Evolutionary conservation across 2,329 filamentous ascomycete genomes (phyloP).

Genomic region (Gaeumannomyces tritici): DNA sequence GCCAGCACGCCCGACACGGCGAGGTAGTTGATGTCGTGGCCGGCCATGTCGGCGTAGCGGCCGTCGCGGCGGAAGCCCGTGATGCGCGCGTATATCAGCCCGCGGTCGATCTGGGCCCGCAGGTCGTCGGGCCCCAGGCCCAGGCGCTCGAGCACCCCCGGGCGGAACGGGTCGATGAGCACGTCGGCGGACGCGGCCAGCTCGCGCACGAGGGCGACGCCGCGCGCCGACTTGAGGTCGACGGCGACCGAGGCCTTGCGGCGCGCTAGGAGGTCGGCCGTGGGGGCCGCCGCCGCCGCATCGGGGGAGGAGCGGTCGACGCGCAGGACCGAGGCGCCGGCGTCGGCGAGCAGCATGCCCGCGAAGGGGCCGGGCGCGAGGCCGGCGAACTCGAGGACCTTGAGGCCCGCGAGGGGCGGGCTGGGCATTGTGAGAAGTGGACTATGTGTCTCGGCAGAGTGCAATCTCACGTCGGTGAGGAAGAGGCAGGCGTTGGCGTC

Average conservation of each 20-base stretch:
- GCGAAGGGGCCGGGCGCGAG: conserved; percentile 72
- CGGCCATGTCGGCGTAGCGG: conserved; percentile 77
- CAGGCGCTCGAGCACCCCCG: conserved; percentile 79
- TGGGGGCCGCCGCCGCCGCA: conserved; percentile 27
- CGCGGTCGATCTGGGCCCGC: conserved; percentile 31
- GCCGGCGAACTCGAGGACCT: conserved; percentile 50
- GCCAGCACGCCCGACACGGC: conserved; percentile 73
- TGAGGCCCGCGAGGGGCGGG: conserved; percentile 37
- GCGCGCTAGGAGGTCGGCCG: conserved; percentile 65
- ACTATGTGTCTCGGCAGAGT: too few relatives aligned
- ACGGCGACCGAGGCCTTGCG: conserved; percentile 74
- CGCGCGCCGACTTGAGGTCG: conserved; percentile 61
- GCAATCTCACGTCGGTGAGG: too few relatives aligned
- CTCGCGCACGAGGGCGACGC: conserved; percentile 55
- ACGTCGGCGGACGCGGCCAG: conserved; percentile 61
- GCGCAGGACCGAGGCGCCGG: conserved; percentile 79
- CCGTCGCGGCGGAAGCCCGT: conserved; percentile 86
- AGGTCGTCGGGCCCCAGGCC: conserved; percentile 66
- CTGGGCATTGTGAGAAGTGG: conserved; percentile 22
- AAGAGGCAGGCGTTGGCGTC: too few relatives aligned
- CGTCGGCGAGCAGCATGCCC: conserved; percentile 80
- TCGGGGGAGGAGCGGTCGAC: conserved; percentile 53
- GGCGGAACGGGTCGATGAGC: conserved; percentile 87
- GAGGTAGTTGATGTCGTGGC: conserved; percentile 95
- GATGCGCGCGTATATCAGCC: conserved; percentile 74